Evolutionary conservation across 2,329 filamentous ascomycete species (phyloP).

Genomic region (Alternaria gaisen): DNA sequence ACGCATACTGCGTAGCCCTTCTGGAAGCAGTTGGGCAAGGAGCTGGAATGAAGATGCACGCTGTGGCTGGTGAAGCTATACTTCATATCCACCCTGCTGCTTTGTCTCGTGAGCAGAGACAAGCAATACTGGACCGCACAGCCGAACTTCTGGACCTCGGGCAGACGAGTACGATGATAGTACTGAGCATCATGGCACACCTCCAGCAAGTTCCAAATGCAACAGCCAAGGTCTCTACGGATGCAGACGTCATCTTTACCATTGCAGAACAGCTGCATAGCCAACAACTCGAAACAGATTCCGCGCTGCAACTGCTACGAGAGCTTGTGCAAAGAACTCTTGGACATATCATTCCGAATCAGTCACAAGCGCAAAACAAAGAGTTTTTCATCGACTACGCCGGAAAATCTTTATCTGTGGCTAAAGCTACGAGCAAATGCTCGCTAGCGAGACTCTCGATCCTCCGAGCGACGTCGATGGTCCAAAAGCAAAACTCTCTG

Average conservation of each 20-base stretch:
- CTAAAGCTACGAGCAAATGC: conserved; percentile 33
- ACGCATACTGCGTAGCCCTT: conserved; percentile 32
- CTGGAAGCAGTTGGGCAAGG: conserved; percentile 22
- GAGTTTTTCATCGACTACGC: conserved; percentile 41
- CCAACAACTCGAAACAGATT: conserved; percentile 18
- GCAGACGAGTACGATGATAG: conserved; percentile 11
- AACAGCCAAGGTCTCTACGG: conserved; percentile 44
- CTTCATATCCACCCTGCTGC: conserved; percentile 35
- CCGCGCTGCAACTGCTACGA: conserved; percentile 34
- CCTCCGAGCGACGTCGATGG: conserved; percentile 35
- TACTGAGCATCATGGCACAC: conserved; percentile 41
- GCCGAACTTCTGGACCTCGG: conserved; percentile 25
- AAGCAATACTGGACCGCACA: conserved; percentile 42
- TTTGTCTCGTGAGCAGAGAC: conserved; percentile 44
- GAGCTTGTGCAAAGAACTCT: conserved; percentile 38
- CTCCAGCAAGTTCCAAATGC: conserved; percentile 49
- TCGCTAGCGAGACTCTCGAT: conserved; percentile 36
- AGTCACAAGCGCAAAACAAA: conserved; percentile 46
- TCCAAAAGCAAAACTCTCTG: conserved; percentile 32
- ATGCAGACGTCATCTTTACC: conserved; percentile 37
- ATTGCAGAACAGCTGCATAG: conserved; percentile 38
- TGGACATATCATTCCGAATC: conserved; percentile 44
- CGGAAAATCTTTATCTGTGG: conserved; percentile 27
- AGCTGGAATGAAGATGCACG: conserved; percentile 12
- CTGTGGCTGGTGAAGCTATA: conserved; percentile 28